Evolutionary conservation across 805 yeast genomes (phyloP), one percentile per base, ranked within the genome.

Genomic region (Candida manassasensis): DNA sequence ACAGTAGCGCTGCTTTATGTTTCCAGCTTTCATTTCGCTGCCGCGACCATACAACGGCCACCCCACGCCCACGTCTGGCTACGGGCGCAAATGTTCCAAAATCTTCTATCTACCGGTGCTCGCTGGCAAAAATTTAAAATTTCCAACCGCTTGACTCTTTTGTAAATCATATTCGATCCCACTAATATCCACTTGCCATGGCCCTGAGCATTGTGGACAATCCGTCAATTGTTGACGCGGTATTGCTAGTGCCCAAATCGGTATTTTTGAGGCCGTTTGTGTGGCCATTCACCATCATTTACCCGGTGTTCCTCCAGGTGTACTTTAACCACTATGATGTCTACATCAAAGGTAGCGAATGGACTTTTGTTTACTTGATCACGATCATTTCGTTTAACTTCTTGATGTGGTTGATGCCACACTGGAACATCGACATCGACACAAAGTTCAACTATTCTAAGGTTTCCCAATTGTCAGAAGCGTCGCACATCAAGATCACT

Each of bases 291-390:
- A 58, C 82, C 39, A 70, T 82, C 30, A 60, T 86, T 29, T 90
- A 90, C 55, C 95, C 96, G 4, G 52, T 73, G 13, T 85, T 84
- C 56, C 63, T 66, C 35, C 77, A 83, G 49, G 57, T 85, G 26
- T 90, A 84, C 57, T 50, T 58, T 40, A 62, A 64, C 41, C 76
- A 80, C 38, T 90, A 90, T 58, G 97, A 90, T 39, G 67, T 62
- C 39, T 85, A 85, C 55, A 83, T 90, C 51, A 83, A 74, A 29
- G 96, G 96, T 17, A 73, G 82, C 30, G 98, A 90, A 63, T 93
- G 98, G 97, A 93, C 97, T 0, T 86, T 85, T 57, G 93, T 90
- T 24, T 89, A 77, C 52, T 66, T 87, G 16, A 82, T 94, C 41
- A 59, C 88, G 4, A 69, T 89, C 34, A 57, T 82, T 24, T 77